Evolutionary conservation across 2,329 filamentous ascomycete species (phyloP), one percentile per base, ranked within the genome.

Genomic region (Fusarium albosuccineum): DNA sequence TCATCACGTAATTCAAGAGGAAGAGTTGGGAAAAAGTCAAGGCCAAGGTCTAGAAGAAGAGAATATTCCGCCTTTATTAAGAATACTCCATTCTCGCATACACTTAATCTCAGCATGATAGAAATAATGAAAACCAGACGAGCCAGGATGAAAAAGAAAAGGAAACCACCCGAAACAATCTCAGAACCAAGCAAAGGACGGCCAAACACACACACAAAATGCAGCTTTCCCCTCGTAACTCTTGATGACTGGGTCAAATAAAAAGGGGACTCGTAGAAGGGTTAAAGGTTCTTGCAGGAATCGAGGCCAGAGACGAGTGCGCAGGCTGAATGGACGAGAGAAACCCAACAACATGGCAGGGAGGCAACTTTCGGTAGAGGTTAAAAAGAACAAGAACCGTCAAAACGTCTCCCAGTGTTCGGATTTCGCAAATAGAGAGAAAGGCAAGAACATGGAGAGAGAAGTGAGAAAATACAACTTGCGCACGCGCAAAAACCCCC

Each of bases 61-160:
- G 67, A 67, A 64, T 73, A 73, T 73, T 66, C 71, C 70, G 48
- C 67, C 69, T 73, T 68, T 73, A 73, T 73, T 73, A 73, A 73
- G 67, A 72, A 72, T 71, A 71, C 69, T 68, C 62, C 49, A 71
- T 64, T 61, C 67, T 71, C 58, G 56, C 56, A 60, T 63, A 73
- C 56, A 59, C 55, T 60, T 41, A 48, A 63, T 63, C 48, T 66
- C 55, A 57, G 55, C 46, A 49, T 30, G 36, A 36, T 17, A 49
- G 30, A 49, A 49, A 56, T 53, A 52, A 45, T 17, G 36, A 64
- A 58, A 61, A 52, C 54, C 53, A 48, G 66, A 52, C 62, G 58
- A 67, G 48, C 58, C 61, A 68, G 65, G 61, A 66, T 66, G 66
- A 57, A 67, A 68, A 66, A 48, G 45, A 70, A 48, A 64, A 67